These are phyloP conservation scores for Chlorella sp. DNA, from an alignment of 139 green algal genomes.

Conservation along the genomic window DNA sequence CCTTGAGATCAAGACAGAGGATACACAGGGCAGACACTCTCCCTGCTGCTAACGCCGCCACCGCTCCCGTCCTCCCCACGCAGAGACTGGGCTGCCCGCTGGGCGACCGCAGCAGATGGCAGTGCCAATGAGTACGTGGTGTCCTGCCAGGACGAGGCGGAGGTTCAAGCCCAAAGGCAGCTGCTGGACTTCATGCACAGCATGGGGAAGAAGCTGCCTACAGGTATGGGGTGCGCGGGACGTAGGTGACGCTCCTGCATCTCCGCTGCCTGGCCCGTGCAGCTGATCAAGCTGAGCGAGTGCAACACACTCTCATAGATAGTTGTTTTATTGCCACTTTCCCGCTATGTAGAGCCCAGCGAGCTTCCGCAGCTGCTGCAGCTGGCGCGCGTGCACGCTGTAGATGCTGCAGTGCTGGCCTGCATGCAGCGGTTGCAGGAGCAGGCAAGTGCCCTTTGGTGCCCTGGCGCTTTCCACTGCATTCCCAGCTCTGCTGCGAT, in stretches of 20 bases:
- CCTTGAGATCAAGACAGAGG: not conserved
- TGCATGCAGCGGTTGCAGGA: not conserved
- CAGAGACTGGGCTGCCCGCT: not conserved
- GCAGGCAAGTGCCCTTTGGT: not conserved
- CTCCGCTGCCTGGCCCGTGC: too few species aligned
- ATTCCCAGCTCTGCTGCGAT: too few species aligned
- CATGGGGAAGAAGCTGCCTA: not conserved
- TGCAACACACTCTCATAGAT: too few species aligned
- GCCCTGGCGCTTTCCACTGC: too few species aligned
- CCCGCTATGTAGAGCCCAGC: not conserved
- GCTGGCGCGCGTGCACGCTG: not conserved
- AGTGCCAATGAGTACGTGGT: not conserved
- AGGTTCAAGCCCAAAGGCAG: not conserved
- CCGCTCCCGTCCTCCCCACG: not conserved
- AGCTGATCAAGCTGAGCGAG: too few species aligned
- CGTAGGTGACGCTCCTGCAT: too few species aligned
- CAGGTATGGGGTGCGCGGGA: not conserved
- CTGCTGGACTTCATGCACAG: slow-evolving; percentile 8
- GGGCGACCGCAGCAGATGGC: not conserved
- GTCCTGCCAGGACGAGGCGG: not conserved
- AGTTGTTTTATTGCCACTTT: too few species aligned
- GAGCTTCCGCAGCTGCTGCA: not conserved
- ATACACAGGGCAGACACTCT: too few species aligned
- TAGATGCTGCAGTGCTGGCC: not conserved
- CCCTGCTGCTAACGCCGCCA: too few species aligned